These are phyloP conservation scores for Laetiporus sulphureus DNA, from an alignment of 1,284 basidiomycete genomes.

Conservation along the genomic window DNA sequence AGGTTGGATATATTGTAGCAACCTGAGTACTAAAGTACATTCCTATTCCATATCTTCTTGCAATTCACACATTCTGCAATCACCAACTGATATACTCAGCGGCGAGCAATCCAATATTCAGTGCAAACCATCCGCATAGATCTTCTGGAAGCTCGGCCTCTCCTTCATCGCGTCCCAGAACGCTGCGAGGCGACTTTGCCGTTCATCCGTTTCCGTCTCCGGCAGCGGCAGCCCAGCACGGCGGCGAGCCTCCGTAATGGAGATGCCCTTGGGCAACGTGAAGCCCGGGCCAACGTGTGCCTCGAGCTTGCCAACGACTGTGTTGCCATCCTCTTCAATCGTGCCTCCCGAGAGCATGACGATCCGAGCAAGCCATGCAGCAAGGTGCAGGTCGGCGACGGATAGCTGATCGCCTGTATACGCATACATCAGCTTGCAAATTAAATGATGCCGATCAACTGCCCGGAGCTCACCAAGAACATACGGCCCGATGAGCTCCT, in stretches of 20 bases:
- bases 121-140: constrained; percentile 46
- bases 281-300: constrained; percentile 41
- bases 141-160: constrained; percentile 63
- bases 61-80: too few relatives aligned
- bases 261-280: constrained; percentile 37
- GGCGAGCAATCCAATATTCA: too few relatives aligned
- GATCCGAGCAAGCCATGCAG: constrained; percentile 69
- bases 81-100: too few relatives aligned
- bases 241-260: constrained; percentile 25
- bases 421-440: not conserved
- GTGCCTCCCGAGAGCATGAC: constrained; percentile 51
- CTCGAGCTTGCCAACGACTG: constrained; percentile 44
- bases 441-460: too few relatives aligned
- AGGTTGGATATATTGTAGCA: too few relatives aligned
- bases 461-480: constrained; percentile 52
- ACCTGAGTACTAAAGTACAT: too few relatives aligned
- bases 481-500: constrained; percentile 65
- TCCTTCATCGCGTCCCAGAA: constrained; percentile 67
- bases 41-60: too few relatives aligned
- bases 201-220: constrained; percentile 16
- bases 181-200: constrained; percentile 41
- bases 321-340: constrained; percentile 40
- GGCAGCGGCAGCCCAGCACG: constrained; percentile 21
- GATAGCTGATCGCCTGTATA: constrained; percentile 67
- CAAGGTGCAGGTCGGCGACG: constrained; percentile 75